phyloP scores from a whole-genome alignment of 2,329 filamentous ascomycete genomes.

The Coniochaeta sp. region DNA sequence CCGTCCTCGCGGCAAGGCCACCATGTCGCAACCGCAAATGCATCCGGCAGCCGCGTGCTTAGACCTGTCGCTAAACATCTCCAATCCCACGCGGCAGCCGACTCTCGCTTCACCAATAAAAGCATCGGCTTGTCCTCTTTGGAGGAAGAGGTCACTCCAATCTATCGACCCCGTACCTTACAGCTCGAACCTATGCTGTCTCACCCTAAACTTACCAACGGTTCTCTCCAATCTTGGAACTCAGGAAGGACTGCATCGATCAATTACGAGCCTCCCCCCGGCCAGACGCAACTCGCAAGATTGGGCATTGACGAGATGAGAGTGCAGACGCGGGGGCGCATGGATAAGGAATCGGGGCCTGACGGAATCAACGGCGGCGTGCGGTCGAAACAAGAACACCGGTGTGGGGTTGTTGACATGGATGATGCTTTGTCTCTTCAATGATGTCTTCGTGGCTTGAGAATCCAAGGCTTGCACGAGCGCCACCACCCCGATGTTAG shows the following conservation, averaged over 20 bases:
- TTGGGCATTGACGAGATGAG: neutral
- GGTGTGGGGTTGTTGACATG: neutral
- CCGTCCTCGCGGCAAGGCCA: neutral
- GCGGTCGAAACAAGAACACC: neutral
- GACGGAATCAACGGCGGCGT: neutral
- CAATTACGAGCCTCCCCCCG: neutral
- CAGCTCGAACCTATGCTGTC: constrained; percentile 1
- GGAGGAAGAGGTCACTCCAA: neutral
- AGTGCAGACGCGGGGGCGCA: neutral
- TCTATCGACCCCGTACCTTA: constrained; percentile 1
- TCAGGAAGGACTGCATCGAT: neutral
- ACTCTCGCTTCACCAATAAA: neutral
- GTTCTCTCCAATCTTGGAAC: neutral
- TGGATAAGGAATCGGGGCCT: neutral
- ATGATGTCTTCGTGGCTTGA: no score
- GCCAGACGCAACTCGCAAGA: neutral
- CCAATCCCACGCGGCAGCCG: neutral
- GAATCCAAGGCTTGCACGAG: neutral
- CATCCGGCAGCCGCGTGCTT: constrained; percentile 1
- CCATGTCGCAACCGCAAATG: neutral
- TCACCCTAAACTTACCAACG: neutral
- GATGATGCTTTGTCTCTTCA: neutral
- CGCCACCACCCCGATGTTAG: neutral
- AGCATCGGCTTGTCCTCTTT: neutral
- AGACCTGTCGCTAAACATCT: neutral